Evolutionary conservation across 1,139 yeast species (phyloP), one percentile per base, ranked within the genome.

Genomic region (Saccharomycopsis hybrid): DNA sequence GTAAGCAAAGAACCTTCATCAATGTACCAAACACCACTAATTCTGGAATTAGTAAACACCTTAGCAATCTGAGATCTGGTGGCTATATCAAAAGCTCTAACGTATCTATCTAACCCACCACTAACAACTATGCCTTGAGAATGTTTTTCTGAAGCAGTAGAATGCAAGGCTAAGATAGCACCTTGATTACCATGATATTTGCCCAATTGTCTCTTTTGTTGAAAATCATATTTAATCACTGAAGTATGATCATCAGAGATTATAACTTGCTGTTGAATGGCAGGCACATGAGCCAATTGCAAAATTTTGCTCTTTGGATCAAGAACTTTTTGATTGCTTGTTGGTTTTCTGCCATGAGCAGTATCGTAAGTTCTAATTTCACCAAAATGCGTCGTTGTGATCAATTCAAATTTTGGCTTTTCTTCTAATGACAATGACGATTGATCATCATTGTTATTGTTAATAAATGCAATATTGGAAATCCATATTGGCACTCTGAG

Each of bases 31-130:
- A 85, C 73, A 31, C 72, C 71, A 44, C 79, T 74, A n/a, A 86
- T 73, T 60, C 85, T 88, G 3, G 87, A 78, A 2, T 95, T 95
- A 37, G 83, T 62, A 59, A 78, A 90, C 9, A 87, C 84, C 61
- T 87, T 88, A 8, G 80, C 88, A 18, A 82, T 66, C 48, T 78
- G 69, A 45, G 77, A 76, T 48, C 95, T 71, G 0, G 78, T 65
- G 2, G 66, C 68, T 5, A 80, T 62, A 55, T 86, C 83, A 64
- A 77, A 90, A 2, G 86, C 86, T 52, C 97, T 74, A 41, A 88
- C 72, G 62, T 88, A 90, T 60, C 96, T 74, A 62, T 90, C 97
- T 38, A 89, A 73, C 0, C 96, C 96, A 41, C 95, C 96, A 29
- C 88, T 73, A 2, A 76, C 73, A 7, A 82, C 52, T 4, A 47